A percentile compares a stretch with the other conserved stretches of the same genome.
Evolutionary conservation across 257 asterid genomes (phyloP).

Genomic region (Nicotiana tabacum): DNA sequence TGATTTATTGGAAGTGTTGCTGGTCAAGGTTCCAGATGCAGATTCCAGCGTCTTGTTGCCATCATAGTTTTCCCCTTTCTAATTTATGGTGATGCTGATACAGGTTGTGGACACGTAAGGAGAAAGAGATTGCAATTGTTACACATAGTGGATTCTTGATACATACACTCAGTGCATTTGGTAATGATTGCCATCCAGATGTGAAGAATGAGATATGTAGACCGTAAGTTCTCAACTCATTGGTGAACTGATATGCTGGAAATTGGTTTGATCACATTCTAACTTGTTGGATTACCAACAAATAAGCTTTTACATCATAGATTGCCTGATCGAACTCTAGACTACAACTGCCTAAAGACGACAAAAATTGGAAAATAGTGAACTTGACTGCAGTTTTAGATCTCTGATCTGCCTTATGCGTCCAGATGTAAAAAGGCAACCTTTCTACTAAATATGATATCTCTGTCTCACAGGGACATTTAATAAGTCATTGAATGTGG

Average conservation of each 20-base stretch:
- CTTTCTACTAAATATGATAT: background rate
- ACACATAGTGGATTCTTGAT: constrained; percentile 79
- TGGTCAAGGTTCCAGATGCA: background rate
- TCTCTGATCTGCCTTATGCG: background rate
- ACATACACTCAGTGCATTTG: constrained; percentile 60
- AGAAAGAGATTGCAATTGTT: constrained; percentile 88
- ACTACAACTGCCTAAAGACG: background rate
- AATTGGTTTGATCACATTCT: background rate
- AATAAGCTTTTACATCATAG: background rate
- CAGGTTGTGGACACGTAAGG: constrained; percentile 92
- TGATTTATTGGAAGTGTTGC: background rate
- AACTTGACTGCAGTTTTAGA: background rate
- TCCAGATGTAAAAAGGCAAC: background rate
- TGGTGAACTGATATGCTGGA: constrained; percentile 3
- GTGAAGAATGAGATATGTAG: constrained; percentile 66
- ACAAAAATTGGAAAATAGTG: background rate
- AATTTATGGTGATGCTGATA: constrained; percentile 5
- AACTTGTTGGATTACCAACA: background rate
- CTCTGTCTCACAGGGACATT: background rate
- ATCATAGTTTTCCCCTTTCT: background rate
- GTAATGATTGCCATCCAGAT: constrained; percentile 68
- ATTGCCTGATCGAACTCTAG: background rate
- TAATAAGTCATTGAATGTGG: background rate
- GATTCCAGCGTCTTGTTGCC: background rate
- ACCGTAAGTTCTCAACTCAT: constrained; percentile 43